These are phyloP conservation scores for Fagopyrum homotropicum DNA, from an alignment of 148 eudicot genomes.

Conservation along the genomic window DNA sequence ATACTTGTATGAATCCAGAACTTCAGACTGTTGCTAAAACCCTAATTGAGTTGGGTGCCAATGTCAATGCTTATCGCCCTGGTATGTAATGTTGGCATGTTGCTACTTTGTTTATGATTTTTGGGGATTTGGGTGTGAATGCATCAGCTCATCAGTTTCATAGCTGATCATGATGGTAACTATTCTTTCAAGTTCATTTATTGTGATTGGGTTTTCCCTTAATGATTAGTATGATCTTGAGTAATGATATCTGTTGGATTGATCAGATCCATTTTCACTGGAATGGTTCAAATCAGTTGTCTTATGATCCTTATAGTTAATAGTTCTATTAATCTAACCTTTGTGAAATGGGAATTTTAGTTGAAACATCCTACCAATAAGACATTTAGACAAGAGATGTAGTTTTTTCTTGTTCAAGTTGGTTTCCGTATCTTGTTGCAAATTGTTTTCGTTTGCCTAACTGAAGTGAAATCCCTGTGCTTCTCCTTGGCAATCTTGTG, in stretches of 20 bases:
- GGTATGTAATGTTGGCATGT: conserved; percentile 32
- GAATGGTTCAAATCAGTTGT: background rate
- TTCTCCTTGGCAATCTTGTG: background rate
- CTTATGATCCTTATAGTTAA: background rate
- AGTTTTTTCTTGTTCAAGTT: background rate
- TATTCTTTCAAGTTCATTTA: background rate
- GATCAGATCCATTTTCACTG: conserved; percentile 1
- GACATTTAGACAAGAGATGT: background rate
- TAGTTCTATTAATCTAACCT: background rate
- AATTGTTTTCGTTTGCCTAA: background rate
- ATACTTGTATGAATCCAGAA: conserved; percentile 61
- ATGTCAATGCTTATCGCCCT: conserved; percentile 83
- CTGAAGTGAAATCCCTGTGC: background rate
- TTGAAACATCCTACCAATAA: background rate
- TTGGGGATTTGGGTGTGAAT: background rate
- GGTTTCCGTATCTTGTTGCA: background rate
- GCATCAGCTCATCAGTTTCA: background rate
- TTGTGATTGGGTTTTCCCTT: background rate
- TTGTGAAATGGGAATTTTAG: background rate
- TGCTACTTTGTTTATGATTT: background rate
- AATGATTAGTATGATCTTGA: background rate
- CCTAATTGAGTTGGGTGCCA: conserved; percentile 89
- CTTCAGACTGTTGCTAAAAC: conserved; percentile 67
- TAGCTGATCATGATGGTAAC: background rate
- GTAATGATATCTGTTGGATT: background rate